Conservation (phyloP, 208 protist genomes). For the Porcisia deanei region DNA sequence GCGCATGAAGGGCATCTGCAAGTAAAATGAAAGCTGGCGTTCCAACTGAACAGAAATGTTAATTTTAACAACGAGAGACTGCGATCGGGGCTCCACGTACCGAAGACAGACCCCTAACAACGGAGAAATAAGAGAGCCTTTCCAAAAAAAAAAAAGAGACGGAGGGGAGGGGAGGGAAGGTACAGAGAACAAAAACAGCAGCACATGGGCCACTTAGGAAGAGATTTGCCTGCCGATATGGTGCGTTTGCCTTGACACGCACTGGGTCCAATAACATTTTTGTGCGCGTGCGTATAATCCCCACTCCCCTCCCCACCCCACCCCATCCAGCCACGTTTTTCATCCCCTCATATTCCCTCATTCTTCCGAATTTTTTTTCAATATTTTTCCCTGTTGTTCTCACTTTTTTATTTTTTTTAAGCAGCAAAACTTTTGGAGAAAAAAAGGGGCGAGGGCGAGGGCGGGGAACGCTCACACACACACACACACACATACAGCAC, state of each 20-base stretch:
- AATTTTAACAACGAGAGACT: background rate
- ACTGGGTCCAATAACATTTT: background rate
- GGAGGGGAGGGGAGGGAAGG: background rate
- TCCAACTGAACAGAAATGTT: background rate
- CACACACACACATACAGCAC: no score
- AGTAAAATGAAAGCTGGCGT: background rate
- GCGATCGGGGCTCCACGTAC: background rate
- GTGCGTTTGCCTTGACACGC: background rate
- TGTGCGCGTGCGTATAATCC: background rate
- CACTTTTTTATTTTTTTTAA: background rate
- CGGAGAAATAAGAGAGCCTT: background rate
- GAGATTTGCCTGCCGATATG: background rate
- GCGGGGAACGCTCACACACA: no score
- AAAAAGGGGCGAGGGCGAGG: no score
- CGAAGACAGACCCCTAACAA: background rate
- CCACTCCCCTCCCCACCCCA: background rate
- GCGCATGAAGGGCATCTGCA: background rate
- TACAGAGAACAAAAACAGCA: background rate
- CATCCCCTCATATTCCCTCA: background rate
- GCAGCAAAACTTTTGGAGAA: no score
- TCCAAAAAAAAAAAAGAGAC: background rate
- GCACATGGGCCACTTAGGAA: background rate
- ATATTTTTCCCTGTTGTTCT: background rate
- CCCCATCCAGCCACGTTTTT: background rate
- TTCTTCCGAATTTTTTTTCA: background rate